Evolutionary conservation across 495 filamentous ascomycete species (phyloP), one percentile per base, ranked within the genome.

Genomic region (Neurospora tetrasperma): DNA sequence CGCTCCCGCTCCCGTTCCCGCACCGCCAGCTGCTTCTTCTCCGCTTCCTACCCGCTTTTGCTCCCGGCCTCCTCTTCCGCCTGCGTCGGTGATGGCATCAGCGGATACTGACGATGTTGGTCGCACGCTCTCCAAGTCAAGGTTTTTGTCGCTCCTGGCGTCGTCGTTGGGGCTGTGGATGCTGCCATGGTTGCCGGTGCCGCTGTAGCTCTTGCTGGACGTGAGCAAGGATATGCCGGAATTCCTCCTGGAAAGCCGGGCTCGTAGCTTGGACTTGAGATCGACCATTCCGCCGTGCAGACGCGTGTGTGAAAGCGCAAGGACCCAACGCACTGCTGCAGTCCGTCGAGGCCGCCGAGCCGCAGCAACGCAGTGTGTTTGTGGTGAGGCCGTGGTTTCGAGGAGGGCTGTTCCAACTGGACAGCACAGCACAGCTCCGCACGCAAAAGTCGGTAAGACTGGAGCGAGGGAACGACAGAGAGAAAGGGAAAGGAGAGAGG

Each of bases 171-270:
- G 76, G 70, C 70, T 77, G 20, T 73, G 72, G 46, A 70, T 74
- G 41, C 73, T 73, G 54, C 27, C 54, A 66, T 66, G 54, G 54
- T 66, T 66, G 41, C 59, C 59, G 73, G 23, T 69, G 72, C 76
- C 76, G 43, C 73, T 75, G 77, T 77, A 79, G 75, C 77, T 80
- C 35, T 71, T 73, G 43, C 69, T 43, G 18, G 81, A 79, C 38
- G 81, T 75, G 18, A 83, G 69, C 40, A 80, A 79, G 41, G 80
- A 79, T 46, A 80, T 75, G 23, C 77, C 79, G 41, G 84, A 86
- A 69, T 83, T 77, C 75, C 85, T 77, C 71, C 86, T 80, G 69
- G 79, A 77, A 72, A 87, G 82, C 73, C 82, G 86, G 75, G 83
- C 82, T 72, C 83, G 83, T 71, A 87, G 79, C 66, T 82, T 83